These are phyloP conservation scores for Pelargonium citronellum DNA, from an alignment of 441 rosid genomes.

Conservation along the genomic window DNA sequence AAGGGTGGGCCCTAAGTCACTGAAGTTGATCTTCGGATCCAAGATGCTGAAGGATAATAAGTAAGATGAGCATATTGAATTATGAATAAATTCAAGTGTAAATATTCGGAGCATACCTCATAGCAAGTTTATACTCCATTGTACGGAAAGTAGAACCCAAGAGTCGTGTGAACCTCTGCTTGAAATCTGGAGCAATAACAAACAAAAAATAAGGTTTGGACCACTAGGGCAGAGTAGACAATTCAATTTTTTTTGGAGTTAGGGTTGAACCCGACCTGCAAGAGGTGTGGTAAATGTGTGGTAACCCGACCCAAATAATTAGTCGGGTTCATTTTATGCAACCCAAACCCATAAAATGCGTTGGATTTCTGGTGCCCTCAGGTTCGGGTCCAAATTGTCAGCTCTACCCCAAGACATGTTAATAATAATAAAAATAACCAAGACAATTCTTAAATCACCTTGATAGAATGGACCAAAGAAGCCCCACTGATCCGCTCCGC, in stretches of 20 bases:
- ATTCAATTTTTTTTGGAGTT: no score
- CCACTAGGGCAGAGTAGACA: background rate
- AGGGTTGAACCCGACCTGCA: no score
- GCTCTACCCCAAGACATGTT: background rate
- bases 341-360: background rate
- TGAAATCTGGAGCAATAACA: constrained; percentile 51
- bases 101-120: constrained; percentile 57
- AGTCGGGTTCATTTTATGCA: no score
- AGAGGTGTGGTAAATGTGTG: background rate
- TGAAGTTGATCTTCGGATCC: constrained; percentile 78
- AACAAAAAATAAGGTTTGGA: constrained; percentile 17
- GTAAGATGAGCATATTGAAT: constrained; percentile 23
- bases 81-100: constrained; percentile 8
- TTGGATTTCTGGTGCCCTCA: background rate
- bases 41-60: constrained; percentile 51
- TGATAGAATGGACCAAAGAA: constrained; percentile 85
- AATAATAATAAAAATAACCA: background rate
- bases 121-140: constrained; percentile 90
- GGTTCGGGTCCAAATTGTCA: background rate
- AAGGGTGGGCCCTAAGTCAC: constrained; percentile 35
- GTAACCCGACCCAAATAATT: background rate
- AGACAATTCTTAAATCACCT: constrained; percentile 34
- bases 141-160: constrained; percentile 47
- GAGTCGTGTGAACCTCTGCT: constrained; percentile 53
- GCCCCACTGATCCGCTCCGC: constrained; percentile 66